Evolutionary conservation across 768 basidiomycete genomes (phyloP).

Genomic region (Candolleomyces efflorescens): DNA sequence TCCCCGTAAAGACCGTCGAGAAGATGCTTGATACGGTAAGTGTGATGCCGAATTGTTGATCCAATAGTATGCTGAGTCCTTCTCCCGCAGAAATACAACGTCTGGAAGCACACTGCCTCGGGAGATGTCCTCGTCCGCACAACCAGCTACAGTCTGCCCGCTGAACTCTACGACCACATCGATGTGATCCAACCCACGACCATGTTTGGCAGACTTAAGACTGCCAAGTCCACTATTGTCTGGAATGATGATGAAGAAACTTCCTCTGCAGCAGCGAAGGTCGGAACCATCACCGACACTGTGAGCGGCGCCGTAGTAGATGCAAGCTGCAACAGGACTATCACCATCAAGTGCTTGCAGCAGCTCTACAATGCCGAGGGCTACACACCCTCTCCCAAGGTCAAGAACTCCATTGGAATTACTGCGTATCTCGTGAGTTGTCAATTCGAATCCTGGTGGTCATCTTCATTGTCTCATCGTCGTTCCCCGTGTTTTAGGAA

Average conservation of each 20-base stretch:
- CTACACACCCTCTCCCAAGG: slow-evolving; percentile 36
- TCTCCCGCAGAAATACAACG: slow-evolving; percentile 48
- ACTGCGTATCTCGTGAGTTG: slow-evolving; percentile 39
- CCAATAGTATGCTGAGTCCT: not conserved
- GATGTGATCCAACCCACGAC: slow-evolving; percentile 74
- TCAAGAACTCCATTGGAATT: slow-evolving; percentile 47
- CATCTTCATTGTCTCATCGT: not conserved
- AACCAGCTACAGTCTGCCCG: slow-evolving; percentile 63
- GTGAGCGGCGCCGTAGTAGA: slow-evolving; percentile 4
- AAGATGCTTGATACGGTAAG: slow-evolving; percentile 66
- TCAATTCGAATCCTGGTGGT: not conserved
- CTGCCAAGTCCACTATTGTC: slow-evolving; percentile 36
- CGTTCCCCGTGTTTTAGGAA: slow-evolving; percentile 14
- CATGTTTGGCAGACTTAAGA: slow-evolving; percentile 48
- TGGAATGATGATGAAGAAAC: slow-evolving; percentile 12
- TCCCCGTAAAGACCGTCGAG: slow-evolving; percentile 59
- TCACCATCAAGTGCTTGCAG: slow-evolving; percentile 51
- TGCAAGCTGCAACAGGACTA: slow-evolving; percentile 37
- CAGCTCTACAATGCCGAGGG: slow-evolving; percentile 52
- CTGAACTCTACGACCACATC: slow-evolving; percentile 51
- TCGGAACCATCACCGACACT: slow-evolving; percentile 5
- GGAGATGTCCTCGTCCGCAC: slow-evolving; percentile 60
- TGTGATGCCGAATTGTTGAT: not conserved
- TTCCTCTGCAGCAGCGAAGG: not conserved
- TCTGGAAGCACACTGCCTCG: slow-evolving; percentile 51